Percentiles rank a stretch among this genome's conserved stretches.
Conservation (phyloP, 805 yeast genomes). For the Wickerhamiella parazyma region DNA sequence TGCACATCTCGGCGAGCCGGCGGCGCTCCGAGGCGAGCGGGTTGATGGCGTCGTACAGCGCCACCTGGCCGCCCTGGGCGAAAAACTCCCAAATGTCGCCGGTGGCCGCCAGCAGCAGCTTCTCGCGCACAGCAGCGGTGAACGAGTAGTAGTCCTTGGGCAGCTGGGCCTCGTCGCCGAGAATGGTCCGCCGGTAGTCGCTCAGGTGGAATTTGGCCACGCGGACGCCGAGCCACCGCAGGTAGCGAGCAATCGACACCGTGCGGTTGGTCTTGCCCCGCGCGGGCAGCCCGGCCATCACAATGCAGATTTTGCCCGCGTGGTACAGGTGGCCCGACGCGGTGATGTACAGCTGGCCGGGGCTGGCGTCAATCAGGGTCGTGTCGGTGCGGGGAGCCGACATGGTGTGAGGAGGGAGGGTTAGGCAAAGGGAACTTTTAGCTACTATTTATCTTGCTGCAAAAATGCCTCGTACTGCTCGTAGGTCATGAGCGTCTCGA, state of each 20-base stretch:
- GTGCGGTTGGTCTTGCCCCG: constrained; percentile 90
- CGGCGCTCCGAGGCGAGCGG: constrained; percentile 58
- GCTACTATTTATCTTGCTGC: constrained; percentile 11
- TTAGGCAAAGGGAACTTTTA: background rate
- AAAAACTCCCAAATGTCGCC: constrained; percentile 55
- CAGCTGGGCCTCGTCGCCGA: constrained; percentile 34
- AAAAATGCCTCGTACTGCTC: constrained; percentile 26
- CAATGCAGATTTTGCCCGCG: constrained; percentile 86
- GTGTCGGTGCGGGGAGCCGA: constrained; percentile 8
- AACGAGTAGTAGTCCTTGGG: constrained; percentile 61
- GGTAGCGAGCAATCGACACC: constrained; percentile 78
- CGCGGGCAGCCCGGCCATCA: constrained; percentile 86
- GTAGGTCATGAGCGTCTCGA: constrained; percentile 22
- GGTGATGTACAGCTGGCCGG: constrained; percentile 87
- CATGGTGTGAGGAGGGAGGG: background rate
- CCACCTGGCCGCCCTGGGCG: constrained; percentile 79
- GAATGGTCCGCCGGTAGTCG: constrained; percentile 58
- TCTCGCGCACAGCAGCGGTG: constrained; percentile 40
- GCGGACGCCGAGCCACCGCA: constrained; percentile 93
- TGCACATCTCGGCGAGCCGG: constrained; percentile 37
- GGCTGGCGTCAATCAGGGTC: constrained; percentile 23
- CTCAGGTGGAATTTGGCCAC: constrained; percentile 86
- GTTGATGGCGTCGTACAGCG: constrained; percentile 90
- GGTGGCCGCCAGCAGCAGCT: constrained; percentile 49
- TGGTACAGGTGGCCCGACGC: constrained; percentile 87